Conservation (phyloP, 2,329 filamentous ascomycete genomes). For the Talaromyces sp. region DNA sequence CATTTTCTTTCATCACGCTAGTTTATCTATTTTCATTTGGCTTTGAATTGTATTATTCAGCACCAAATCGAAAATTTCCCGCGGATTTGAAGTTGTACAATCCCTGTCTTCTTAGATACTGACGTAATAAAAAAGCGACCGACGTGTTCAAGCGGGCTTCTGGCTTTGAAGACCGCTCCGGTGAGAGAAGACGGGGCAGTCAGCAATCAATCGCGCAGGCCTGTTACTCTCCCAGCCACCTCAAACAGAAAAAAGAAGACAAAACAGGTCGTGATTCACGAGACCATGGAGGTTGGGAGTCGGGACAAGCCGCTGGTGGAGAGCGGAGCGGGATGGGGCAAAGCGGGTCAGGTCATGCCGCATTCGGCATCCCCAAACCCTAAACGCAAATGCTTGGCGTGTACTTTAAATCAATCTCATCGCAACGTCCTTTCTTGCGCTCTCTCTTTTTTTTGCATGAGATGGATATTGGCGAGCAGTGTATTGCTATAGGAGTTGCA, state of each 20-base stretch:
- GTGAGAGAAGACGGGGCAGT: background rate
- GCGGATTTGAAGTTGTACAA: background rate
- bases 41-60: background rate
- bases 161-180: background rate
- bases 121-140: background rate
- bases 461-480: background rate
- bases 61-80: background rate
- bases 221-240: background rate
- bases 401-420: conserved; percentile 7
- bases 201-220: no score
- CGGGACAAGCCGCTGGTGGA: background rate
- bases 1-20: background rate
- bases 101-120: background rate
- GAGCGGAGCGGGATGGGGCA: background rate
- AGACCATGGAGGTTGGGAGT: background rate
- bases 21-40: background rate
- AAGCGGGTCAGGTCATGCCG: background rate
- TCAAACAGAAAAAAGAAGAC: background rate
- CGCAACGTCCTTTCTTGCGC: background rate
- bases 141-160: no score
- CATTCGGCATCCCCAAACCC: background rate
- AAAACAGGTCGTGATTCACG: background rate
- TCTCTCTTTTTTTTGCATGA: background rate
- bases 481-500: background rate
- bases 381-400: conserved; percentile 4